Evolutionary conservation across 2,329 filamentous ascomycete species (phyloP).

Genomic region (Penicillium sp.): DNA sequence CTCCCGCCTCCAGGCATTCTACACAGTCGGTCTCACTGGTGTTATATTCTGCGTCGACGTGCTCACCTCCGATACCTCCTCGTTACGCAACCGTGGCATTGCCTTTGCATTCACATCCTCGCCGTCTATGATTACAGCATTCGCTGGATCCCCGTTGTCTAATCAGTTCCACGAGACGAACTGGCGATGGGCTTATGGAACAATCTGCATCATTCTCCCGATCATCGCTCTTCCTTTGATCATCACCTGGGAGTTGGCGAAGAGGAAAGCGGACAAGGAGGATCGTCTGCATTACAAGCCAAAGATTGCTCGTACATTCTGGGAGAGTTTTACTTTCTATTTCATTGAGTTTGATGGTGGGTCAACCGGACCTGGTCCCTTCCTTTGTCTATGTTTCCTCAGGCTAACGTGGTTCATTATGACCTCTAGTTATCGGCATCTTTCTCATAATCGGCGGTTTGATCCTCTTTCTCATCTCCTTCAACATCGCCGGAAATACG

Average conservation of each 20-base stretch:
- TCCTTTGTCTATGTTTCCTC: not conserved
- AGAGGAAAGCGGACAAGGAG: conserved; percentile 56
- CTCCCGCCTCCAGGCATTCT: conserved; percentile 28
- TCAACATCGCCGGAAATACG: conserved; percentile 48
- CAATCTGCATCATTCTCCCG: conserved; percentile 62
- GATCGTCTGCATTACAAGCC: conserved; percentile 49
- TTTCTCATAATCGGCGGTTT: conserved; percentile 62
- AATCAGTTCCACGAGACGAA: conserved; percentile 54
- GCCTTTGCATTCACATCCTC: conserved; percentile 62
- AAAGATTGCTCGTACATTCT: conserved; percentile 46
- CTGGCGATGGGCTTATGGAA: conserved; percentile 65
- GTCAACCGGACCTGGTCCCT: conserved; percentile 5
- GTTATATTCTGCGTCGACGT: conserved; percentile 59
- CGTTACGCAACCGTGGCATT: conserved; percentile 60
- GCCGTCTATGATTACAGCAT: conserved; percentile 64
- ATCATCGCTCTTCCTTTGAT: conserved; percentile 58
- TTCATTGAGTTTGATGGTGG: conserved; percentile 61
- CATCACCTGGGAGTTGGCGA: conserved; percentile 55
- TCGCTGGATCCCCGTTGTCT: conserved; percentile 56
- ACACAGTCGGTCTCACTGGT: conserved; percentile 55
- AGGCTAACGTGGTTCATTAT: not conserved
- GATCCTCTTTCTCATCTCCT: conserved; percentile 51
- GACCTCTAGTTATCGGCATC: conserved; percentile 53
- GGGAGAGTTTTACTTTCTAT: conserved; percentile 54
- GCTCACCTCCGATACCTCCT: conserved; percentile 63